Evolutionary conservation across 2,329 filamentous ascomycete genomes (phyloP), one percentile per base, ranked within the genome.

Genomic region (Akanthomyces uredinophilus): DNA sequence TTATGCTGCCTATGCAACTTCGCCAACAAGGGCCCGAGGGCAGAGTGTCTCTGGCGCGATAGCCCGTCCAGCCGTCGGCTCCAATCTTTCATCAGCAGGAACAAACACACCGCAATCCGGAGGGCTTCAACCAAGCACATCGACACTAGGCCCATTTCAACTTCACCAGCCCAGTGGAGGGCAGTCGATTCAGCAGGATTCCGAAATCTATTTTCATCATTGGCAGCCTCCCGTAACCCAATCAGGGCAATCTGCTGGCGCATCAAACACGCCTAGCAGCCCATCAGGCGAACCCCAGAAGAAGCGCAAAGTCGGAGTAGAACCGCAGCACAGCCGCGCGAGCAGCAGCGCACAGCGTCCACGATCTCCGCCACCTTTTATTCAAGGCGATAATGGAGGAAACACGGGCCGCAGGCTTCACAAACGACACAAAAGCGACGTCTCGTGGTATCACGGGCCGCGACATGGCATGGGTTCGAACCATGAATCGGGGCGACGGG

Each of bases 191-290:
- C 85, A 87, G 68, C 83, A 89, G 67, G 85, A 87, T 65, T 83
- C 86, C 20, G 91, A 89, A 46, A 87, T 58, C 89, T 95, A 91
- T 74, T 96, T 96, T 73, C 91, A 96, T 71, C 91, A 96, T 72
- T 96, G 92, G 92, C 90, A 94, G 64, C 92, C 92, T 51, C 92
- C 92, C 16, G 83, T 81, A 24, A 83, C 86, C 65, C 83, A 90
- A 74, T 79, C 81, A 66, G 81, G 83, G 64, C 77, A 81, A 64
- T 35, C 57, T 4, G 32, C 57, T 1, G 77, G 81, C 66, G 78
- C 80, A 72, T 80, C 83, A 62, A 85, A 86, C 69, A 87, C 89
- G 72, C 88, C 89, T 64, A 84, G 84, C 70, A 89, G 89, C 65
- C 88, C 90, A 70, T 88, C 89, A 83, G 80, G 86, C 71, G 89